A percentile compares a stretch with the other conserved stretches of the same genome.
Evolutionary conservation across 768 basidiomycete genomes (phyloP).

Genomic region (Tulasnella sp.): DNA sequence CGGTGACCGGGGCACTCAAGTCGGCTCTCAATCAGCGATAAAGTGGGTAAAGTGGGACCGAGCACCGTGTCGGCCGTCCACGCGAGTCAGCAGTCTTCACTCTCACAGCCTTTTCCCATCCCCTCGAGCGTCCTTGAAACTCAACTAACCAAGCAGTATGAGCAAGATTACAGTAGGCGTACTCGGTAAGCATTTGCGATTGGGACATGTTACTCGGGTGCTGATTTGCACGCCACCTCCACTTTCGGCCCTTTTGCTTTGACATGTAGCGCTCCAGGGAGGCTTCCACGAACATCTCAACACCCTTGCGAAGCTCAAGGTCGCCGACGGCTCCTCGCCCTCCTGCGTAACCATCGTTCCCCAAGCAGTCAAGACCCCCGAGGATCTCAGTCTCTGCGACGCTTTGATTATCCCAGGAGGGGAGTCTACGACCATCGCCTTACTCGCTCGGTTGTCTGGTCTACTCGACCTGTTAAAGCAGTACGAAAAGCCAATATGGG

Average conservation of each 20-base stretch:
- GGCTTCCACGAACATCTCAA: constrained; percentile 87
- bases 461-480: constrained; percentile 77
- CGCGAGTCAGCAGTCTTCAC: constrained; percentile 10
- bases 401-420: constrained; percentile 94
- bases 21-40: not conserved
- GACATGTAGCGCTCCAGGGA: constrained; percentile 77
- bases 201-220: not conserved
- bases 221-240: not conserved
- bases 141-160: not conserved
- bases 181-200: not conserved
- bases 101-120: constrained; percentile 14
- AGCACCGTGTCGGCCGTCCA: constrained; percentile 8
- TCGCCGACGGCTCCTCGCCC: constrained; percentile 44
- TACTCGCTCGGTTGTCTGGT: constrained; percentile 71
- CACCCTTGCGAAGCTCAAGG: constrained; percentile 62
- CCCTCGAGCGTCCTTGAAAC: not conserved
- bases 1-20: not conserved
- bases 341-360: constrained; percentile 39
- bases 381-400: constrained; percentile 76
- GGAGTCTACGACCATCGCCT: constrained; percentile 93
- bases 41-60: constrained; percentile 16
- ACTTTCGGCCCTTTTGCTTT: constrained; percentile 6
- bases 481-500: constrained; percentile 91
- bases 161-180: constrained; percentile 20
- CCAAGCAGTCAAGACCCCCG: constrained; percentile 66